Base-by-base conservation (phyloP, 805 yeast genomes). In the Schizosaccharomyces octosporus region DNA sequence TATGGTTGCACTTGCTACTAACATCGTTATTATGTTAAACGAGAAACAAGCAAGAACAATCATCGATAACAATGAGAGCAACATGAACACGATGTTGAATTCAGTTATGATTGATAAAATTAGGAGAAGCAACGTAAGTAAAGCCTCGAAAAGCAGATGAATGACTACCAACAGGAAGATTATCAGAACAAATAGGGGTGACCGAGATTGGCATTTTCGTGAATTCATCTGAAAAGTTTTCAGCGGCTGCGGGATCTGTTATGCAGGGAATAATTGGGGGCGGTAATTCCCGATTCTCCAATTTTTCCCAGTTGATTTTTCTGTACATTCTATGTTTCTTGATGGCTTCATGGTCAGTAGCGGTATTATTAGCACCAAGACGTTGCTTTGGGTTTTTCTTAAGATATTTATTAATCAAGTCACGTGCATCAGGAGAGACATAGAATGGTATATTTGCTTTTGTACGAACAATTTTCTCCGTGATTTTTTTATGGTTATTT, bases 181-280 rank as follows among this genome's bases (percentile, higher is more conserved):
- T 21, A 7, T 36, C 42, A 31, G n/a, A 24, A 57, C 7, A 62
- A 15, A 62, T 41, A n/a, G 61, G 64, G 32, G 68, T 67, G 17
- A 69, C 66, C 45, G 64, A 62, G 21, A 75, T 60, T 1, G 66
- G 73, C 83, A 85, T 77, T 7, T 77, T 77, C 0, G 95, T 87
- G 71, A 87, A 87, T 63, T 85, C 89, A 9, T 76, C 71, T 64
- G 86, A 87, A 68, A 87, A 87, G 67, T 87, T 87, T 69, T 87
- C 95, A 0, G 95, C 95, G 62, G 84, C 69, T 58, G 76, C 82
- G 29, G 94, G 90, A 67, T 87, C 82, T 0, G 94, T 84, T 55
- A 88, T 79, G 5, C 86, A 72, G 0, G 96, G 95, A n/a, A 81
- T 73, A 43, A 87, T 83, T 0, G 96, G 95, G 1, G 95, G 94